These are phyloP conservation scores for Mollisiaceae sp. DNA, from an alignment of 2,329 filamentous ascomycete species.

Conservation along the genomic window DNA sequence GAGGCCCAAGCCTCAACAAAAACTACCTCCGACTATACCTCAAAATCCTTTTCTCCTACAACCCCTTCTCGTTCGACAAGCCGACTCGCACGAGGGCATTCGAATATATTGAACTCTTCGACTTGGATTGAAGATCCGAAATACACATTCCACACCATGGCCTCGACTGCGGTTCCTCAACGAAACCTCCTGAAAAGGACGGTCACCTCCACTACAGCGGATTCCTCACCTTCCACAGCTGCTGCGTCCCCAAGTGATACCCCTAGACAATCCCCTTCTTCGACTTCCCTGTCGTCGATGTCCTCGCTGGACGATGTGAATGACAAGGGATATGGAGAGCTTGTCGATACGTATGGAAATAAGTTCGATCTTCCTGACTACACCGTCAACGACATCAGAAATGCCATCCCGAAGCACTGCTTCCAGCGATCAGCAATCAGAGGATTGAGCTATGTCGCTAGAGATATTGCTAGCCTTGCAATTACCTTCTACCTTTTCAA, in stretches of 20 bases:
- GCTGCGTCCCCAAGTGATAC: conserved; percentile 64
- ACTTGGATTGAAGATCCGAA: background rate
- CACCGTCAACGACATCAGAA: conserved; percentile 96
- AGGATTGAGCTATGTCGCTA: conserved; percentile 81
- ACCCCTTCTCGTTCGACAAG: background rate
- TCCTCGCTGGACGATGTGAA: conserved; percentile 64
- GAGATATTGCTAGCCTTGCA: conserved; percentile 75
- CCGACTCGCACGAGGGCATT: background rate
- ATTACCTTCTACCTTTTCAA: conserved; percentile 86
- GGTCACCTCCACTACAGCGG: conserved; percentile 36
- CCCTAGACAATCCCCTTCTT: conserved; percentile 71
- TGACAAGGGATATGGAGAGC: conserved; percentile 59
- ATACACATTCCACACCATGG: conserved; percentile 34
- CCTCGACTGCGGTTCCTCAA: conserved; percentile 41
- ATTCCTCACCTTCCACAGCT: conserved; percentile 57
- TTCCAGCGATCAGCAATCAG: conserved; percentile 81
- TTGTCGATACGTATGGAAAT: conserved; percentile 93
- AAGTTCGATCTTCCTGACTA: conserved; percentile 92
- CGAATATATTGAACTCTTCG: background rate
- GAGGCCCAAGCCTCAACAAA: conserved; percentile 16
- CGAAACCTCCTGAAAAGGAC: conserved; percentile 35
- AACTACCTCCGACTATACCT: conserved; percentile 23
- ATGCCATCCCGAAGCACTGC: conserved; percentile 98
- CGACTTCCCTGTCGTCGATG: conserved; percentile 91
- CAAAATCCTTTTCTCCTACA: background rate